Percentiles rank a stretch among this genome's conserved stretches.
Conservation (phyloP, 1,139 yeast genomes). For the Pneumocystis carinii region DNA sequence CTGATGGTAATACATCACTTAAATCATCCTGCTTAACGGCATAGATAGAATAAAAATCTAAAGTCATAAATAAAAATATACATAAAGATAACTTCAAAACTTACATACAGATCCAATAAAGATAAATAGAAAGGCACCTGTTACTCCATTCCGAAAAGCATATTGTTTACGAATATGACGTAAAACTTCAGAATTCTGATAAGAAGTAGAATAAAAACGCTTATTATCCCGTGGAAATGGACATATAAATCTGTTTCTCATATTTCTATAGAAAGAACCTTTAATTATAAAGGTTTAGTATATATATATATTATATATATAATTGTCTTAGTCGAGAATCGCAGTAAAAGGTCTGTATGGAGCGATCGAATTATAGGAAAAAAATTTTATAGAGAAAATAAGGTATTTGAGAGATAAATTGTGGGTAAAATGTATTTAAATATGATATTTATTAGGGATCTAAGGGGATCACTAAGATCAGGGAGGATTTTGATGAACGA, state of each 20-base stretch:
- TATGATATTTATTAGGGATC: neutral
- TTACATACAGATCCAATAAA: constrained; percentile 9
- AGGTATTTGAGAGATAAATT: constrained; percentile 3
- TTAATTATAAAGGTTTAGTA: neutral
- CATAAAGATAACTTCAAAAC: neutral
- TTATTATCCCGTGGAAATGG: too few species aligned
- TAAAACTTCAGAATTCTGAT: neutral
- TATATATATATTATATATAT: neutral
- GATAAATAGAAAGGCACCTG: constrained; percentile 4
- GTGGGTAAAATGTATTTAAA: constrained; percentile 5
- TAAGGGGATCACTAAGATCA: constrained; percentile 2
- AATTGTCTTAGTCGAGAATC: neutral
- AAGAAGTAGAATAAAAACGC: neutral
- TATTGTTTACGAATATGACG: neutral
- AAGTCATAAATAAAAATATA: neutral
- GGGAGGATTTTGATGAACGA: constrained; percentile 6
- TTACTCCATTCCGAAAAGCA: constrained; percentile 4
- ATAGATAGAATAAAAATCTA: constrained; percentile 9
- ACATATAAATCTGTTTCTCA: neutral
- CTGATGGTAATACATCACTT: constrained; percentile 6
- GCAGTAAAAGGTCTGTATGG: neutral
- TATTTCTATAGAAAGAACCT: neutral
- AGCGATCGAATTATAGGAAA: neutral
- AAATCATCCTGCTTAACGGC: constrained; percentile 11
- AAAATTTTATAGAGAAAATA: neutral